These are phyloP conservation scores for Aureobasidium zeae DNA, from an alignment of 2,329 filamentous ascomycete species.

Conservation along the genomic window DNA sequence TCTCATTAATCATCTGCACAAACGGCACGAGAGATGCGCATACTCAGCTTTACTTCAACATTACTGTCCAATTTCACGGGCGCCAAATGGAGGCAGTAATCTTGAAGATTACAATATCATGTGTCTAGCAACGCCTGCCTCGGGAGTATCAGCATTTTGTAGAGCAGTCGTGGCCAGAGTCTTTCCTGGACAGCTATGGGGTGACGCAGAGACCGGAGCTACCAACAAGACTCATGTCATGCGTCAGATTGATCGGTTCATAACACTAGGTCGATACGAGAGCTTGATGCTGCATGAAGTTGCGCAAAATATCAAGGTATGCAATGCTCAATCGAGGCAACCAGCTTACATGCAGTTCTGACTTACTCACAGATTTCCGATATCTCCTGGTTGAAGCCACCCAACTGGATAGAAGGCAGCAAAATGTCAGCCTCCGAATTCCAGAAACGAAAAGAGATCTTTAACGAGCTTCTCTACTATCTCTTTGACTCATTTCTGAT, in stretches of 20 bases:
- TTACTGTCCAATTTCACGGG: slow-evolving; percentile 57
- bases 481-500: slow-evolving; percentile 86
- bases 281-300: slow-evolving; percentile 69
- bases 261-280: slow-evolving; percentile 72
- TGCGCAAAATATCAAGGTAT: slow-evolving; percentile 64
- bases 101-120: slow-evolving; percentile 38
- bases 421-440: slow-evolving; percentile 64
- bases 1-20: slow-evolving; percentile 60
- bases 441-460: slow-evolving; percentile 66
- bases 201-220: slow-evolving; percentile 41
- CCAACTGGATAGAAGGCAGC: slow-evolving; percentile 32
- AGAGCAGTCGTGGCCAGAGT: slow-evolving; percentile 63
- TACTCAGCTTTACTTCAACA: slow-evolving; percentile 70
- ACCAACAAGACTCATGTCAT: slow-evolving; percentile 57
- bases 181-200: slow-evolving; percentile 69
- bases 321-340: slow-evolving; percentile 1
- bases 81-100: neutral
- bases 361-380: slow-evolving; percentile 17
- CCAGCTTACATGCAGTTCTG: too few relatives aligned
- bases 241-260: slow-evolving; percentile 64
- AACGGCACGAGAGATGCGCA: slow-evolving; percentile 63
- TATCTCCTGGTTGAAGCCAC: slow-evolving; percentile 58
- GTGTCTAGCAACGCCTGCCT: slow-evolving; percentile 56
- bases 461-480: slow-evolving; percentile 83
- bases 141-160: slow-evolving; percentile 77